Evolutionary conservation across 768 basidiomycete species (phyloP), one percentile per base, ranked within the genome.

Genomic region (Pleurotus sapidus): DNA sequence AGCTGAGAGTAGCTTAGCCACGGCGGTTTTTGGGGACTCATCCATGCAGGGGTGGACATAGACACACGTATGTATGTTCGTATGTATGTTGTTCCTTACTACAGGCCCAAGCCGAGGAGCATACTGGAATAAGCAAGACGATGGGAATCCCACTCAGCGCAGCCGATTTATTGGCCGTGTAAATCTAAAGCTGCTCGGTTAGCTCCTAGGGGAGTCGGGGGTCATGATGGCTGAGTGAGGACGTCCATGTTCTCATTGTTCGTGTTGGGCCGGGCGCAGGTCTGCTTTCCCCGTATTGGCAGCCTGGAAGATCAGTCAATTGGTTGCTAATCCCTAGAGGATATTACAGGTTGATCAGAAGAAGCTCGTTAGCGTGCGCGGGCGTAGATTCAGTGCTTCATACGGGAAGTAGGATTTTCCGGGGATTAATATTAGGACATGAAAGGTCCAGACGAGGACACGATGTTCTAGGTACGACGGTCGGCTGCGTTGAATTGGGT

Each of bases 221-320:
- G 49, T 50, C 49, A 15, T 48, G 46, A 48, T 48, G 46, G 11
- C n/a, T 48, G 46, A 24, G n/a, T n/a, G 14, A 27, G 12, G 14
- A 49, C 23, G 11, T 27, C 30, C 17, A 38, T 25, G 27, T 23
- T 20, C 15, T 48, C 17, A 15, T 23, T 18, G 46, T 20, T 48
- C 43, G 20, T 23, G 43, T n/a, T 45, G 11, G n/a, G 8, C 43
- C 43, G 43, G 20, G 43, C 9, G 30, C 9, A 23, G 5, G n/a
- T 45, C 46, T 15, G n/a, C 46, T 48, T 48, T 50, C 49, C 49
- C 49, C 49, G 30, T 24, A 50, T 50, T 50, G 30, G 42, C 20
- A 34, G 9, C 30, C 11, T 34, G 30, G 30, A 34, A 34, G 9
- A 34, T 34, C 30, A 34, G 30, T 34, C 9, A 3, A 34, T 34